Conservation (phyloP, 345 rosid species). For the Draba incana region DNA sequence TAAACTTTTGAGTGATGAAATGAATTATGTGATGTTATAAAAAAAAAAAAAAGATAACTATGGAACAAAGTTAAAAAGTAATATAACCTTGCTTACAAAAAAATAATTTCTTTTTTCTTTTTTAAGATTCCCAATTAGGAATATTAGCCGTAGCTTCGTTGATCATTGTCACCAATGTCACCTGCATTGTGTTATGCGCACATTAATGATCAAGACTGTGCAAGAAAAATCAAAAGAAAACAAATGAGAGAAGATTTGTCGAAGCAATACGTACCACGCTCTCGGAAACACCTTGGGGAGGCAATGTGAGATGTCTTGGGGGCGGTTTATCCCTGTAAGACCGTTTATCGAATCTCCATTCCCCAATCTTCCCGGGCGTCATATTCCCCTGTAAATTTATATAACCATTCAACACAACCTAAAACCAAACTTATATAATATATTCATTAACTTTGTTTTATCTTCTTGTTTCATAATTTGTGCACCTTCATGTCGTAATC, state of each 20-base stretch:
- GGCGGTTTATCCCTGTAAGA: slow-evolving; percentile 69
- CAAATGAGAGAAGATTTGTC: neutral
- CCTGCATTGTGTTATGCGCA: slow-evolving; percentile 52
- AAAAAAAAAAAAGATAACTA: neutral
- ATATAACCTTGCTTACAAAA: slow-evolving; percentile 8
- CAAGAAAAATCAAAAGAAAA: neutral
- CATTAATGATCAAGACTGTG: slow-evolving; percentile 1
- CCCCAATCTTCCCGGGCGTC: slow-evolving; percentile 83
- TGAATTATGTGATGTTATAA: no score
- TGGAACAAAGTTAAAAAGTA: slow-evolving; percentile 9
- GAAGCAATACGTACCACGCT: slow-evolving; percentile 72
- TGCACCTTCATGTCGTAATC: slow-evolving; percentile 87
- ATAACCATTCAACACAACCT: neutral
- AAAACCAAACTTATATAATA: neutral
- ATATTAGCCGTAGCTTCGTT: slow-evolving; percentile 91
- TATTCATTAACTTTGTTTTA: neutral
- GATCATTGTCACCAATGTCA: slow-evolving; percentile 87
- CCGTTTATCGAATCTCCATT: slow-evolving; percentile 97
- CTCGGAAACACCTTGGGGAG: slow-evolving; percentile 88
- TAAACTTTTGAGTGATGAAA: no score
- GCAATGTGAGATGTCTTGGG: slow-evolving; percentile 79
- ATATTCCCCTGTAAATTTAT: slow-evolving; percentile 54
- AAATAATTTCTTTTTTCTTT: neutral
- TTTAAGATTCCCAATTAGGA: slow-evolving; percentile 70
- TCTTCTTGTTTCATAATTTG: slow-evolving; percentile 1